Conservation (phyloP, 345 rosid species). For the Carallia brachiata region DNA sequence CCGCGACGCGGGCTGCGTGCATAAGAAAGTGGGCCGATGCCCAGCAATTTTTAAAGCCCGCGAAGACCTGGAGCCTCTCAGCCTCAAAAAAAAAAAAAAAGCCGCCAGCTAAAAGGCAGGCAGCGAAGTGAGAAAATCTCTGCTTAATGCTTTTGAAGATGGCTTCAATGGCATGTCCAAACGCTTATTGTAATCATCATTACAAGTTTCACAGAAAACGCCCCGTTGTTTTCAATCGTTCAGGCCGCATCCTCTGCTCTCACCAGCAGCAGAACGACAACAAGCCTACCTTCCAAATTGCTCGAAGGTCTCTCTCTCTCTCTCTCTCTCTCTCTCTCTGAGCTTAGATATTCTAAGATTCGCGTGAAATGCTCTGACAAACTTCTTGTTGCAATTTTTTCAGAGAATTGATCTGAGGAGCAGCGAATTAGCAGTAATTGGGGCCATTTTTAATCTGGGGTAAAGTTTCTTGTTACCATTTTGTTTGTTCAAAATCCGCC, state of each 20-base stretch:
- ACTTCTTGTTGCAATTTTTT: conserved; percentile 1
- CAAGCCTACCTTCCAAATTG: conserved; percentile 30
- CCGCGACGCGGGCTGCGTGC: too few relatives aligned
- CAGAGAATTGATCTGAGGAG: conserved; percentile 80
- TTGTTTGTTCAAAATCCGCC: neutral
- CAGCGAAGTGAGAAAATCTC: neutral
- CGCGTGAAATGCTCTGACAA: neutral
- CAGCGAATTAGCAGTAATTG: conserved; percentile 76
- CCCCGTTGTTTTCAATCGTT: conserved; percentile 6
- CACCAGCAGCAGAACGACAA: conserved; percentile 31
- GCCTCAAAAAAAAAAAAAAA: neutral
- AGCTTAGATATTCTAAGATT: neutral
- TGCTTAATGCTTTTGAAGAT: conserved; percentile 24
- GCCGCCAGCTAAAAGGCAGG: neutral
- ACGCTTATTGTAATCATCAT: conserved; percentile 17
- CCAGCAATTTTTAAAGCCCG: neutral
- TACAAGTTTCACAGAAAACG: conserved; percentile 12
- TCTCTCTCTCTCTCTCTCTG: neutral
- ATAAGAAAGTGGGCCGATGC: too few relatives aligned
- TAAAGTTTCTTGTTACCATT: conserved; percentile 8
- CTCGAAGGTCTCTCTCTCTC: conserved; percentile 48
- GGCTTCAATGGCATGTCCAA: conserved; percentile 59
- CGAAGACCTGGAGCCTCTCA: neutral
- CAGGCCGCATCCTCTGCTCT: conserved; percentile 32
- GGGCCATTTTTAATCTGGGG: conserved; percentile 83